A percentile compares a stretch with the other conserved stretches of the same genome.
Evolutionary conservation across 306 rosid genomes (phyloP).

Genomic region (Cyamopsis tetragonoloba): DNA sequence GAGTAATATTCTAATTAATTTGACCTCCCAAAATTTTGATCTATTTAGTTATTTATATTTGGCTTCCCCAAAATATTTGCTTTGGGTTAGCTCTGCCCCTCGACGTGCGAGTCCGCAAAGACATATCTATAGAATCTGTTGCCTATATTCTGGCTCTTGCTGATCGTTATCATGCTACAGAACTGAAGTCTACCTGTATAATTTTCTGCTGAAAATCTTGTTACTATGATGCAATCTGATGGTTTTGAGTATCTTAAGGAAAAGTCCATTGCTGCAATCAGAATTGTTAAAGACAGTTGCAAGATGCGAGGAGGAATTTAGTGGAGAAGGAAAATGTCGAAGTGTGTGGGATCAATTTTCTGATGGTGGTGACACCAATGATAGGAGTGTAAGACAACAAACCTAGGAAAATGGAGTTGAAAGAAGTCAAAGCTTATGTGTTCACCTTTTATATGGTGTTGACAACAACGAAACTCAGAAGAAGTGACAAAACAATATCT

Average conservation of each 20-base stretch:
- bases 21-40: no score
- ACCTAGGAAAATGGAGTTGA: constrained; percentile 83
- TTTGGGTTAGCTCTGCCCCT: no score
- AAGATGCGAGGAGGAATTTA: constrained; percentile 80
- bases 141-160: constrained; percentile 90
- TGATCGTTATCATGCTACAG: constrained; percentile 75
- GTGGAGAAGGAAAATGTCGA: constrained; percentile 79
- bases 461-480: constrained; percentile 53
- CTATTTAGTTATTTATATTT: no score
- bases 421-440: constrained; percentile 67
- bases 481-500: background rate
- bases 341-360: constrained; percentile 97
- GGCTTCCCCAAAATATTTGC: no score
- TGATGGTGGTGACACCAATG: constrained; percentile 88
- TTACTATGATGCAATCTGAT: constrained; percentile 93
- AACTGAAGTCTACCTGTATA: constrained; percentile 82
- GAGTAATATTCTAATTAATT: no score
- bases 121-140: constrained; percentile 82
- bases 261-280: constrained; percentile 81
- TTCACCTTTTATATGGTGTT: constrained; percentile 66
- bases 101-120: constrained; percentile 97
- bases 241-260: constrained; percentile 94
- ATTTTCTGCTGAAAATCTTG: constrained; percentile 92
- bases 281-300: constrained; percentile 93
- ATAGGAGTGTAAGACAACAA: constrained; percentile 75